phyloP scores from a whole-genome alignment of 768 basidiomycete species.

The Kwoniella europaea region DNA sequence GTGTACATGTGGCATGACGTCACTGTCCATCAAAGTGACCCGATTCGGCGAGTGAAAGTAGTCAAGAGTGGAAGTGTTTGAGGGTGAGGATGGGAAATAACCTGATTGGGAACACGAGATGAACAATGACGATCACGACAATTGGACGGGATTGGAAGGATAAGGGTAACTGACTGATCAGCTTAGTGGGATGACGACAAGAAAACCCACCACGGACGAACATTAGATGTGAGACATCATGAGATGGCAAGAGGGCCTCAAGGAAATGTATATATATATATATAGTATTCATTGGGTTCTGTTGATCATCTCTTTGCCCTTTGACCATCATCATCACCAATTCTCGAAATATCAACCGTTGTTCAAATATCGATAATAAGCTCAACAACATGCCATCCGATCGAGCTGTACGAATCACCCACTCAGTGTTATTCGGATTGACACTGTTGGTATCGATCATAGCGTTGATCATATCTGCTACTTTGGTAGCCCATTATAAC shows the following conservation, averaged over 20 bases:
- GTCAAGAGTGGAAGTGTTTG: neutral
- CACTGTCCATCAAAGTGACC: neutral
- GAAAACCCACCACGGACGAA: too few species aligned
- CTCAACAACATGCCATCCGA: constrained; percentile 45
- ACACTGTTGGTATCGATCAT: constrained; percentile 52
- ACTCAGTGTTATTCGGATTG: constrained; percentile 49
- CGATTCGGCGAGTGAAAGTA: neutral
- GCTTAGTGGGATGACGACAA: too few species aligned
- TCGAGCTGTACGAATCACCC: constrained; percentile 44
- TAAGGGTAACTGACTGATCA: too few species aligned
- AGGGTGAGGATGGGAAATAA: neutral
- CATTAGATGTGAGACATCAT: too few species aligned
- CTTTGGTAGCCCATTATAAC: constrained; percentile 46
- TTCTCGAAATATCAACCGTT: too few species aligned
- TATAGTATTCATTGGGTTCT: too few species aligned
- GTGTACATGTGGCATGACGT: neutral
- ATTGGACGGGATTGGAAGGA: neutral
- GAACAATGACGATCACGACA: neutral
- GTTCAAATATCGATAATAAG: neutral
- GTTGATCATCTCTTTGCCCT: neutral
- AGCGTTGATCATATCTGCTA: constrained; percentile 51
- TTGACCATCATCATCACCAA: neutral
- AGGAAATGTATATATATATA: too few species aligned
- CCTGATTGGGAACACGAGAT: neutral
- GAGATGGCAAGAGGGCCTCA: too few species aligned